Evolutionary conservation across 345 rosid genomes (phyloP).

Genomic region (Heritiera fomes): DNA sequence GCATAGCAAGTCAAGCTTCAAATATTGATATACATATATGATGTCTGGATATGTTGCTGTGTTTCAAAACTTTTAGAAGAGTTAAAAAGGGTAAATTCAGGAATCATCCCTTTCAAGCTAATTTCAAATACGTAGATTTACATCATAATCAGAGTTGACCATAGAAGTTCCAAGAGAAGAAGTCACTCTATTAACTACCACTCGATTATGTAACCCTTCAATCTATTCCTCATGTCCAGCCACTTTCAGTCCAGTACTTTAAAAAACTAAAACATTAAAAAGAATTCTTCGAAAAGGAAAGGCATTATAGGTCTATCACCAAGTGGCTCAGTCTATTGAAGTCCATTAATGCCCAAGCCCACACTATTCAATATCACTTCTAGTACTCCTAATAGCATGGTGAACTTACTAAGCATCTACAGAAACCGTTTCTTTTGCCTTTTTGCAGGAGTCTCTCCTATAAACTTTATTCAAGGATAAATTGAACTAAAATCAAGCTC

Average conservation of each 20-base stretch:
- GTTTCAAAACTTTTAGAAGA: background rate
- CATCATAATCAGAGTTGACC: background rate
- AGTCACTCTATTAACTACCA: background rate
- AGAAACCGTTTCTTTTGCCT: no score
- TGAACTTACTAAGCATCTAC: background rate
- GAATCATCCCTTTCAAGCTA: background rate
- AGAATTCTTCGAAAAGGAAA: background rate
- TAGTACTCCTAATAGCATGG: background rate
- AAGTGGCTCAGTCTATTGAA: background rate
- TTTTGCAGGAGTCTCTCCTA: no score
- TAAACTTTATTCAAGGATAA: background rate
- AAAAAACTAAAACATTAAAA: background rate
- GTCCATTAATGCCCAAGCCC: conserved; percentile 5
- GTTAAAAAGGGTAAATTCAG: background rate
- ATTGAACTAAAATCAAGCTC: background rate
- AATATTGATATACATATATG: background rate
- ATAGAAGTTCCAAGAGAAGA: background rate
- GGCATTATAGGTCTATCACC: no score
- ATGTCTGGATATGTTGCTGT: background rate
- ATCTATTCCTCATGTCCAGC: background rate
- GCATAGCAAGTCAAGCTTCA: background rate
- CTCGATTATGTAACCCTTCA: background rate
- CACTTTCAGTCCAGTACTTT: background rate
- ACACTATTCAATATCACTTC: background rate
- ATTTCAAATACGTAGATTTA: background rate